Conservation (phyloP, 2,329 filamentous ascomycete species). For the Microsporum ferrugineum region DNA sequence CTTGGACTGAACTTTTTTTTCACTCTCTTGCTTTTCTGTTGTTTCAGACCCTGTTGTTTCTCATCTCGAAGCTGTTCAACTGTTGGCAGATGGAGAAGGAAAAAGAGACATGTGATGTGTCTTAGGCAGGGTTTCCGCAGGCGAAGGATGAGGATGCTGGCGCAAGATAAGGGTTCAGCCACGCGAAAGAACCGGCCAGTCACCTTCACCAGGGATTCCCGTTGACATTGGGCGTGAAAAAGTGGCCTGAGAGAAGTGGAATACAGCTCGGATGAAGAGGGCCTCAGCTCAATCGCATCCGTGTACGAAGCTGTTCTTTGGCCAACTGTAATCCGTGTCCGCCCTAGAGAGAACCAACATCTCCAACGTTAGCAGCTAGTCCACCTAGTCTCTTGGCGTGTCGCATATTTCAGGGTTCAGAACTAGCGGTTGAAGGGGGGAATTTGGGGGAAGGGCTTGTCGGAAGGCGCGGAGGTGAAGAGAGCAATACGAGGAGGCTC, state of each 20-base stretch:
- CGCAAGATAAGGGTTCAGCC: not conserved
- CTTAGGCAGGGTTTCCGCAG: not conserved
- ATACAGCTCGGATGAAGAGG: not conserved
- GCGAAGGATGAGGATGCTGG: not conserved
- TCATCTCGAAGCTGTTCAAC: too few relatives aligned
- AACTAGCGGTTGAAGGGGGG: not conserved
- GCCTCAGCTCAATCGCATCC: slow-evolving; percentile 33
- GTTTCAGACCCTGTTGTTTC: not conserved
- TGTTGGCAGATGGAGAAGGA: not conserved
- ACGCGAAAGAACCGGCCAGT: not conserved
- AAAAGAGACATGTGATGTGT: not conserved
- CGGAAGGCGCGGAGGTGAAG: not conserved
- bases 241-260: not conserved
- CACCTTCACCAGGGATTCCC: not conserved
- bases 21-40: not conserved
- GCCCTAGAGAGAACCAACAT: slow-evolving; percentile 23
- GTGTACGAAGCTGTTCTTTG: slow-evolving; percentile 51
- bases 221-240: not conserved
- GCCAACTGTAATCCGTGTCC: slow-evolving; percentile 46
- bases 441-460: not conserved
- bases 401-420: not conserved
- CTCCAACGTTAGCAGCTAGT: not conserved
- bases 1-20: not conserved
- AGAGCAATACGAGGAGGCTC: not conserved
- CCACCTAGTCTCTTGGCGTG: not conserved